A percentile compares a stretch with the other conserved stretches of the same genome.
Evolutionary conservation across 2,329 filamentous ascomycete genomes (phyloP).

Genomic region (Trichoderma atroviride): DNA sequence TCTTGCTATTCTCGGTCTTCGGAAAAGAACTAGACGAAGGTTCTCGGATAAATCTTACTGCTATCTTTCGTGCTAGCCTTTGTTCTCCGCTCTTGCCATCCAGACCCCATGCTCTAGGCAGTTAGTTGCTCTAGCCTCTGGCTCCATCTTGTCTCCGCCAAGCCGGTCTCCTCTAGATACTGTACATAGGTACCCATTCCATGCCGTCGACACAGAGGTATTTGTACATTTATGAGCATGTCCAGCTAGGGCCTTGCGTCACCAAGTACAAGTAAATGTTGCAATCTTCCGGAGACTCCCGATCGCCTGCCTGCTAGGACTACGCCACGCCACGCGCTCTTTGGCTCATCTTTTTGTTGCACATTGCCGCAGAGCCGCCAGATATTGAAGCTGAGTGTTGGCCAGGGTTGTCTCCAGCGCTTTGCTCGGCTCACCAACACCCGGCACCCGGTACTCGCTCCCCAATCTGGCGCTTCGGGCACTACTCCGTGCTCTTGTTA

Average conservation of each 20-base stretch:
- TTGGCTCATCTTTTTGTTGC: not conserved
- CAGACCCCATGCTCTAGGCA: constrained; percentile 3
- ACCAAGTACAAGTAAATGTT: not conserved
- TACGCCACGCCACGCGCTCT: constrained; percentile 3
- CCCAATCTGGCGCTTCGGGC: constrained; percentile 9
- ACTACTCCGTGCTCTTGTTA: constrained; percentile 1
- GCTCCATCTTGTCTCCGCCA: constrained; percentile 14
- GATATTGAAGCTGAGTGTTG: not conserved
- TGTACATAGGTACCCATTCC: not conserved
- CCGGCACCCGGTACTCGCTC: constrained; percentile 23
- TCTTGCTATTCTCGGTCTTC: constrained; percentile 11
- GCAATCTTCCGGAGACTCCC: constrained; percentile 22
- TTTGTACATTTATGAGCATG: constrained; percentile 6
- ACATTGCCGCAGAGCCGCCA: constrained; percentile 21
- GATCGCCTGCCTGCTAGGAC: constrained; percentile 1
- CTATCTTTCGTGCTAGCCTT: constrained; percentile 10
- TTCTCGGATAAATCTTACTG: not conserved
- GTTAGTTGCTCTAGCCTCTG: constrained; percentile 12
- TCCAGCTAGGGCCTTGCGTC: not conserved
- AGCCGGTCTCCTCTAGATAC: constrained; percentile 1
- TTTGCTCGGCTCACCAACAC: constrained; percentile 20
- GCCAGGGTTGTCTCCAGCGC: not conserved
- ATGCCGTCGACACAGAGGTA: not conserved
- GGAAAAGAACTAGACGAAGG: constrained; percentile 14
- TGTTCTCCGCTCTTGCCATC: constrained; percentile 18